Conservation (phyloP, 176 grass and related monocot genomes). For the Cymbopogon citratus region DNA sequence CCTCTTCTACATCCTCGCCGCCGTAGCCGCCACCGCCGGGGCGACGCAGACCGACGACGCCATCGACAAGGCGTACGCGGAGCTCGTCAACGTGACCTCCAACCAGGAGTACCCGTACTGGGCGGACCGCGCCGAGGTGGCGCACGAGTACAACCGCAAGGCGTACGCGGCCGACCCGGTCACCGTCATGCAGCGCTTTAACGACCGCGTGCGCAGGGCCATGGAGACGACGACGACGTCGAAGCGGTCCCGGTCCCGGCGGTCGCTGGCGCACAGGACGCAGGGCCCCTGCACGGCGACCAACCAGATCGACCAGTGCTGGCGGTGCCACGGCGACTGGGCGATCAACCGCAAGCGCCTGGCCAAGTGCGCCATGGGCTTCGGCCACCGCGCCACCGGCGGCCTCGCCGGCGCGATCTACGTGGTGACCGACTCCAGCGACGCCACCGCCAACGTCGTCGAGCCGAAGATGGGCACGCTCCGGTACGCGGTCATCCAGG, state of each 20-base stretch:
- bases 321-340: constrained; percentile 67
- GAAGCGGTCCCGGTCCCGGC: not conserved
- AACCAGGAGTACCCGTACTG: constrained; percentile 46
- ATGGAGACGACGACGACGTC: not conserved
- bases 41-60: not conserved
- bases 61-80: not conserved
- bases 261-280: not conserved
- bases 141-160: constrained; percentile 10
- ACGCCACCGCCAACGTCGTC: constrained; percentile 16
- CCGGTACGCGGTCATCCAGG: constrained; percentile 49
- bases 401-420: constrained; percentile 36
- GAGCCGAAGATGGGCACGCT: constrained; percentile 41
- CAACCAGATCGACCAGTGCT: constrained; percentile 73
- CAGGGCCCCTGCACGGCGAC: constrained; percentile 41
- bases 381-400: constrained; percentile 32
- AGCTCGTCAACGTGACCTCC: constrained; percentile 11
- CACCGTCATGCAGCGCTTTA: constrained; percentile 34
- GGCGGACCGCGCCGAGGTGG: constrained; percentile 32
- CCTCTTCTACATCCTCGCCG: constrained; percentile 22
- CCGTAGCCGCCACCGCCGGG: not conserved
- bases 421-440: constrained; percentile 46
- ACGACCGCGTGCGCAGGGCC: constrained; percentile 15
- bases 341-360: constrained; percentile 42
- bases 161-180: constrained; percentile 42
- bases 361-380: constrained; percentile 40